Percentiles rank a stretch among this genome's conserved stretches.
phyloP scores from a whole-genome alignment of 352 stramenopile species.

The Blastocystis sp. region DNA sequence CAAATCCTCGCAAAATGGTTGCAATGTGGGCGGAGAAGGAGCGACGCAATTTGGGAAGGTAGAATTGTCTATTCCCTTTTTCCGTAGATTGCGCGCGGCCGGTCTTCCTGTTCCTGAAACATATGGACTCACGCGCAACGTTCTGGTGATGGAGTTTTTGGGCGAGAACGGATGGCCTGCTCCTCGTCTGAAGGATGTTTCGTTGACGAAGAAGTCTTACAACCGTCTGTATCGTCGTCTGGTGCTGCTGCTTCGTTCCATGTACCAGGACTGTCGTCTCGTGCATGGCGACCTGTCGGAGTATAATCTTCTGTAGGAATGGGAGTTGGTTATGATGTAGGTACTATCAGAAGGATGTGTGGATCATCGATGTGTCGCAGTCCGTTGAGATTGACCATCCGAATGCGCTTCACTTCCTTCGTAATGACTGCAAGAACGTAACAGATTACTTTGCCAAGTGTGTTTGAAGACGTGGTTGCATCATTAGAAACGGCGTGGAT shows the following conservation, averaged over 20 bases:
- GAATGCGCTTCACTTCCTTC: conserved; percentile 86
- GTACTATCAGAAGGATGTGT: conserved; percentile 61
- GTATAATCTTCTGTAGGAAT: conserved; percentile 98
- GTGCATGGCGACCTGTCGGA: conserved; percentile 95
- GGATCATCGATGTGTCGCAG: conserved; percentile 96
- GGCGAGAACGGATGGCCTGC: conserved; percentile 83
- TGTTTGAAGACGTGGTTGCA: conserved; percentile 64
- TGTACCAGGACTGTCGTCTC: conserved; percentile 87
- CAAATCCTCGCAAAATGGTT: conserved; percentile 97
- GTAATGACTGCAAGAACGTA: conserved; percentile 90
- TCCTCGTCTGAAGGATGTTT: conserved; percentile 82
- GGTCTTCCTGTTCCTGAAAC: conserved; percentile 79
- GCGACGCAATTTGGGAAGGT: conserved; percentile 81
- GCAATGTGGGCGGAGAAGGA: conserved; percentile 99
- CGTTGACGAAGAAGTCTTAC: conserved; percentile 75
- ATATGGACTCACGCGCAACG: conserved; percentile 85
- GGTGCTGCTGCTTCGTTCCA: conserved; percentile 84
- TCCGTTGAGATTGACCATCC: conserved; percentile 94
- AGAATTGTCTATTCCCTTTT: not conserved
- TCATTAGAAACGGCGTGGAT: conserved; percentile 63
- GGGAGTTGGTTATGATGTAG: conserved; percentile 68
- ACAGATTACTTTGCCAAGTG: conserved; percentile 85
- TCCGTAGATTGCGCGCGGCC: conserved; percentile 67
- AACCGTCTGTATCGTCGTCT: conserved; percentile 69
- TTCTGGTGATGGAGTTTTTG: conserved; percentile 98